Evolutionary conservation across 202 grass and related monocot genomes (phyloP).

Genomic region (Musa balbisiana): DNA sequence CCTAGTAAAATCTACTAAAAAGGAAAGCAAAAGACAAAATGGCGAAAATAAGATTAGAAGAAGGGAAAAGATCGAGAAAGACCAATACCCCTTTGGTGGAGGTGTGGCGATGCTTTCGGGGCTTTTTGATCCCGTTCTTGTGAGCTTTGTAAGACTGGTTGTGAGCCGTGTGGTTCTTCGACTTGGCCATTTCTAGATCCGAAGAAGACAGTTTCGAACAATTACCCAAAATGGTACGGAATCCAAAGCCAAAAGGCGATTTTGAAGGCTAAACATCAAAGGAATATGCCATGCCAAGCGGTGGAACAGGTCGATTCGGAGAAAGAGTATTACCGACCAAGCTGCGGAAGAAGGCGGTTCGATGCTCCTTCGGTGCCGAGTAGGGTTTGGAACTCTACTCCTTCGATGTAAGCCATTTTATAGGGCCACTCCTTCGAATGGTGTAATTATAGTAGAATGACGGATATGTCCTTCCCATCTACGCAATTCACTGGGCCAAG

Average conservation of each 20-base stretch:
- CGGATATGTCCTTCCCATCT: neutral
- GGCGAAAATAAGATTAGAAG: neutral
- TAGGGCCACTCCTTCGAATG: neutral
- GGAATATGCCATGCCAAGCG: neutral
- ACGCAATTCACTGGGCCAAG: too few species aligned
- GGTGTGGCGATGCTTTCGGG: constrained; percentile 68
- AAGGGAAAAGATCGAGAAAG: neutral
- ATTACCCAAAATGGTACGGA: neutral
- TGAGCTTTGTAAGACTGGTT: constrained; percentile 98
- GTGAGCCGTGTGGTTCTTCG: constrained; percentile 99
- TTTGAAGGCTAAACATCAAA: neutral
- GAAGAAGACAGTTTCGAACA: neutral
- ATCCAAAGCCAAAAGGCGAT: neutral
- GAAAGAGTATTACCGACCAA: neutral
- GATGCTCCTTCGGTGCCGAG: neutral
- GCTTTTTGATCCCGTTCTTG: constrained; percentile 98
- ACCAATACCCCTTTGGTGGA: constrained; percentile 80
- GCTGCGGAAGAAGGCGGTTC: neutral
- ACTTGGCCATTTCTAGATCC: constrained; percentile 70
- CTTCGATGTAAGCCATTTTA: neutral
- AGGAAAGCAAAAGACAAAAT: neutral
- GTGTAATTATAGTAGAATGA: neutral
- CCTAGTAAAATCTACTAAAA: too few species aligned
- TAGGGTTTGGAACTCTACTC: neutral
- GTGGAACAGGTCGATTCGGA: neutral